Evolutionary conservation across 148 eudicot species (phyloP).

Genomic region (Silene conica): DNA sequence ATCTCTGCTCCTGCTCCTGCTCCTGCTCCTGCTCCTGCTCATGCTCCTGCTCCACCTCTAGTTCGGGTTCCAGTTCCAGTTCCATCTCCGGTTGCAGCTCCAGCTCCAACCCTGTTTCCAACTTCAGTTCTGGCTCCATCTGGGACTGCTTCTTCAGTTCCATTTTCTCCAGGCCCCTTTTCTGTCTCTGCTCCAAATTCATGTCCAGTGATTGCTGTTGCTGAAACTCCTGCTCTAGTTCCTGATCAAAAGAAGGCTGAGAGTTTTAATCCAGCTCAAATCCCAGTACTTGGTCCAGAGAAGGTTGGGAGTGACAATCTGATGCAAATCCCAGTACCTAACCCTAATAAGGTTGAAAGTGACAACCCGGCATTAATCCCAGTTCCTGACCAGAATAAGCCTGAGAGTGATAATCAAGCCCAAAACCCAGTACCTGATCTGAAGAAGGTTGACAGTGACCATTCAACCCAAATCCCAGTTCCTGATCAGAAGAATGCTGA

Average conservation of each 20-base stretch:
- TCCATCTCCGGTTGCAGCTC: constrained; percentile 7
- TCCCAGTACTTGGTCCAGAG: not conserved
- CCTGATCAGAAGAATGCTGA: not conserved
- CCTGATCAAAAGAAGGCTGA: constrained; percentile 1
- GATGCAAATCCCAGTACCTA: not conserved
- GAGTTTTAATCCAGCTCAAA: not conserved
- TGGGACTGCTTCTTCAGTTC: not conserved
- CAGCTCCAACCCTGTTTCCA: not conserved
- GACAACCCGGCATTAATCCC: not conserved
- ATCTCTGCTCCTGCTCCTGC: constrained; percentile 5
- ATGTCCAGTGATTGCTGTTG: not conserved
- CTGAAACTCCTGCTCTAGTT: constrained; percentile 2
- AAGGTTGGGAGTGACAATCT: not conserved
- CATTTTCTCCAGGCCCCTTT: not conserved
- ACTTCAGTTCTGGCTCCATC: not conserved
- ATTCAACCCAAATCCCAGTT: not conserved
- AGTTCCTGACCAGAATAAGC: not conserved
- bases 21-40: not conserved
- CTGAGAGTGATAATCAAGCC: not conserved
- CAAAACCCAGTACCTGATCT: not conserved
- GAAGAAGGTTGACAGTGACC: not conserved
- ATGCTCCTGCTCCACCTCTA: constrained; percentile 4
- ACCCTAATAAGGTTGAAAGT: not conserved
- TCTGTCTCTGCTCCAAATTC: not conserved
- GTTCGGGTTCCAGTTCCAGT: not conserved